Conservation (phyloP, 768 basidiomycete genomes). For the Leccinum olivaceopallidum region DNA sequence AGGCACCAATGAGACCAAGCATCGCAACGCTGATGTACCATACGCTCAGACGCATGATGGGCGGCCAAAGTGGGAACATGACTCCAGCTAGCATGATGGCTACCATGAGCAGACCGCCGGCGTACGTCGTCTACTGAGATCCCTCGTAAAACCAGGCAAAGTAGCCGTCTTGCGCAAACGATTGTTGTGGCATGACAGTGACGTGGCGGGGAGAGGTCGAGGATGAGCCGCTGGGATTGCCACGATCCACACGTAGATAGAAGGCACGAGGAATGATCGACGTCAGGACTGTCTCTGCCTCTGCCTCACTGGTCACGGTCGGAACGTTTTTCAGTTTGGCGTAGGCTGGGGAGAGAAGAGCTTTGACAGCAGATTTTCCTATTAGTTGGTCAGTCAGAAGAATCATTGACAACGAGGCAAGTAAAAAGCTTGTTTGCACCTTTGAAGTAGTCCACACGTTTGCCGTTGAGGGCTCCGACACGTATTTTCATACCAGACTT, state of each 20-base stretch:
- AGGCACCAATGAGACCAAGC: conserved; percentile 84
- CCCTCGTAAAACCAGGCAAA: conserved; percentile 98
- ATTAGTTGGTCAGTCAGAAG: background rate
- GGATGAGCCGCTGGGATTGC: conserved; percentile 47
- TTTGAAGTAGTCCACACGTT: conserved; percentile 97
- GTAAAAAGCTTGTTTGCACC: conserved; percentile 48
- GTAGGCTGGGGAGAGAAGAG: conserved; percentile 90
- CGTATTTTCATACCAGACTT: conserved; percentile 86
- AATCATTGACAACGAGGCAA: background rate
- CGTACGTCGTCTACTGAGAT: conserved; percentile 90
- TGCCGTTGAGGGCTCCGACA: conserved; percentile 90
- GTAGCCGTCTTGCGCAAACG: conserved; percentile 77
- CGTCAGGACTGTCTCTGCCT: conserved; percentile 67
- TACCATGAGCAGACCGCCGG: conserved; percentile 90
- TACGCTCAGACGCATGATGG: conserved; percentile 87
- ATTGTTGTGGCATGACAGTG: conserved; percentile 72
- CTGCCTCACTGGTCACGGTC: conserved; percentile 69
- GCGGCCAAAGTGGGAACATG: conserved; percentile 99
- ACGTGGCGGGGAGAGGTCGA: conserved; percentile 73
- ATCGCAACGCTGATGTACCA: conserved; percentile 93
- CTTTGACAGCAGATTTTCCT: conserved; percentile 95
- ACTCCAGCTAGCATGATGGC: conserved; percentile 92
- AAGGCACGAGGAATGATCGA: conserved; percentile 82
- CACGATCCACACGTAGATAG: conserved; percentile 89
- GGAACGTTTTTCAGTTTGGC: conserved; percentile 81